These are phyloP conservation scores for Takashimella koratensis DNA, from an alignment of 1,284 basidiomycete species.

Conservation along the genomic window DNA sequence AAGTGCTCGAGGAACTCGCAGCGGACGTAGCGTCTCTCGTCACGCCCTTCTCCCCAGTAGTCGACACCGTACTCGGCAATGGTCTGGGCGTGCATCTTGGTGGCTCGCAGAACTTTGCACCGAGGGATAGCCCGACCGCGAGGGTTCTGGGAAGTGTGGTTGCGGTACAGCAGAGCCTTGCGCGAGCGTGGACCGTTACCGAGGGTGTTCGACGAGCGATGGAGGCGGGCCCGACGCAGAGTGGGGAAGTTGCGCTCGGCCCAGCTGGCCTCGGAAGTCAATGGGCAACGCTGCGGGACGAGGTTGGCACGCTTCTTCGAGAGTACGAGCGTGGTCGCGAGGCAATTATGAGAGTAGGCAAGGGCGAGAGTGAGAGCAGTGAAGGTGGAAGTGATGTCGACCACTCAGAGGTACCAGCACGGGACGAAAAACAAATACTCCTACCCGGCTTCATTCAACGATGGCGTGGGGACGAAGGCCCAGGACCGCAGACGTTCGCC, in stretches of 20 bases:
- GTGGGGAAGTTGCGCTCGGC: background rate
- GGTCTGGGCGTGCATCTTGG: no score
- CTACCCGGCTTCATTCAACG: background rate
- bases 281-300: conserved; percentile 15
- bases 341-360: background rate
- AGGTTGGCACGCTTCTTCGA: conserved; percentile 15
- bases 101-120: background rate
- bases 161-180: background rate
- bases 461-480: background rate
- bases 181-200: background rate
- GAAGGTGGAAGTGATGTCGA: background rate
- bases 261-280: background rate
- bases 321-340: conserved; percentile 16
- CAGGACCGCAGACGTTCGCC: background rate
- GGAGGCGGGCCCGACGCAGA: no score
- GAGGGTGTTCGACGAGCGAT: background rate
- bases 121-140: background rate
- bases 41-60: background rate
- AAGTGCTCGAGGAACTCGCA: conserved; percentile 1
- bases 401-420: background rate
- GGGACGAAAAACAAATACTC: background rate
- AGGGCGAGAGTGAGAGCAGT: no score
- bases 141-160: background rate
- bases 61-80: background rate
- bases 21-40: background rate